Evolutionary conservation across 768 basidiomycete species (phyloP), one percentile per base, ranked within the genome.

Genomic region (Leccinum incarnatum): DNA sequence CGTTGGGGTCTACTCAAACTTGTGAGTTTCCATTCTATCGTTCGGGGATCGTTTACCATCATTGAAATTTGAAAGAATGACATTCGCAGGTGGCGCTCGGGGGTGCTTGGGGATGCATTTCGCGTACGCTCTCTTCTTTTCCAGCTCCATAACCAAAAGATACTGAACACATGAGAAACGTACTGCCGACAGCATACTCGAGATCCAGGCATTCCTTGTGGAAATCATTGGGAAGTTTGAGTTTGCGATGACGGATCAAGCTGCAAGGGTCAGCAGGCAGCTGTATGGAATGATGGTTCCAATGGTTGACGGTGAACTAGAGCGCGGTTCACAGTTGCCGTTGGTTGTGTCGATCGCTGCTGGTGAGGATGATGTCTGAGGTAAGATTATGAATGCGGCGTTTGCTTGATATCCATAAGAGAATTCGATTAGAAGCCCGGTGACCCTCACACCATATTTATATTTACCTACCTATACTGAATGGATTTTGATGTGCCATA

Each of bases 141-240:
- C 27, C 11, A 11, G 19, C 42, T 45, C 42, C n/a, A n/a, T 11
- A 50, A 50, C 4, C 2, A 25, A 2, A 49, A 12, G 0, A 25
- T 17, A 9, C 48, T 27, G 15, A 29, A 29, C 27, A 8, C 25
- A 29, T 1, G 2, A 5, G 14, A 8, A 23, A 48, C 23, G 21
- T 23, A 48, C 15, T 25, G 8, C 9, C 15, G 9, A 50, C 48
- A 50, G 48, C 11, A 12, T 45, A 19, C 23, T 23, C 23, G 23
- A 23, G 23, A 23, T 23, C 23, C 23, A 23, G 23, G 23, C 23
- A 23, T 23, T 45, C 42, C 42, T 45, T 19, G 42, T 81, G 29
- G 83, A 85, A 63, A 71, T 84, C n/a, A 57, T 86, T 42, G 69
- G 76, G 36, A 76, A 80, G 62, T 84, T 87, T 62, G 81, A 85